Evolutionary conservation across 305 asterid species (phyloP).

Genomic region (Salvia sclarea): DNA sequence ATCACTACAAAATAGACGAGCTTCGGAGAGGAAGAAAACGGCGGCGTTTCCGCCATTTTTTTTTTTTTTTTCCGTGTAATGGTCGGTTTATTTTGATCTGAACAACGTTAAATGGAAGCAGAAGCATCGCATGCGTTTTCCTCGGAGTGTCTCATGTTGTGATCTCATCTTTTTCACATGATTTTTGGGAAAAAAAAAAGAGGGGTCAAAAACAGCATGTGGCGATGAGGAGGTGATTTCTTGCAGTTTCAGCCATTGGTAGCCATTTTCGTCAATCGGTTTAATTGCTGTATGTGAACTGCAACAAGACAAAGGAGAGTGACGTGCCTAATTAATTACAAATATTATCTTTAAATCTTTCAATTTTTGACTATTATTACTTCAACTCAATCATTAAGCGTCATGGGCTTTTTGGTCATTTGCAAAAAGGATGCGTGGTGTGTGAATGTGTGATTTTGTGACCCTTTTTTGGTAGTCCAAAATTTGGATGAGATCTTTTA

Average conservation of each 20-base stretch:
- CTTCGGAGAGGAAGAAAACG: constrained; percentile 33
- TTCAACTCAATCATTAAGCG: no score
- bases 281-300: neutral
- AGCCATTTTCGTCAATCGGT: neutral
- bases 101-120: neutral
- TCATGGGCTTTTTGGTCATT: no score
- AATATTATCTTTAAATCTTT: no score
- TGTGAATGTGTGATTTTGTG: no score
- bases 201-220: neutral
- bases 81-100: neutral
- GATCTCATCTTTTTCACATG: neutral
- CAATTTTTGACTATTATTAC: no score
- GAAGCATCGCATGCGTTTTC: neutral
- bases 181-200: neutral
- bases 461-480: no score
- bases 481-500: no score
- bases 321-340: no score
- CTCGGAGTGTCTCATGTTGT: neutral
- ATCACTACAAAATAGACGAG: constrained; percentile 39
- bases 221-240: neutral
- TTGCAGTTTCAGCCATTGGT: neutral
- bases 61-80: neutral
- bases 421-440: no score
- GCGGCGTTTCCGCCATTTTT: constrained; percentile 22
- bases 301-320: neutral